Evolutionary conservation across 352 stramenopile genomes (phyloP).

Genomic region (Phytopythium boreale): DNA sequence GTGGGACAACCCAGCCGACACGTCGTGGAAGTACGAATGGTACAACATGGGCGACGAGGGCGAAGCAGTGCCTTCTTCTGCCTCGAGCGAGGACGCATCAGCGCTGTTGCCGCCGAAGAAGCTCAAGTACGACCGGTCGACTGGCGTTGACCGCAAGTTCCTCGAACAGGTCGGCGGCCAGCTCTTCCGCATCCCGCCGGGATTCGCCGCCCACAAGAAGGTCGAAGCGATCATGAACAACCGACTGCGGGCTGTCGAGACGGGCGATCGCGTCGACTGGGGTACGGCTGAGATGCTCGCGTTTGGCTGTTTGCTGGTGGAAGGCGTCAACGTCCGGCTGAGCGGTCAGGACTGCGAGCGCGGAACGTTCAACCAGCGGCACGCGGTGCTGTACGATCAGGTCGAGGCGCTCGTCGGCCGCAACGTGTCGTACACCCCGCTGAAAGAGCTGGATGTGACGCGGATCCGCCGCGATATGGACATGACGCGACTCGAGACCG

Average conservation of each 20-base stretch:
- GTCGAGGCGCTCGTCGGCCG: constrained; percentile 64
- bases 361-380: constrained; percentile 89
- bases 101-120: constrained; percentile 17
- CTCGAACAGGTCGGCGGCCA: constrained; percentile 73
- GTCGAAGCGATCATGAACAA: constrained; percentile 88
- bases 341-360: constrained; percentile 89
- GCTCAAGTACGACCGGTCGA: constrained; percentile 42
- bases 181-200: constrained; percentile 75
- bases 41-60: constrained; percentile 24
- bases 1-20: constrained; percentile 74
- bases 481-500: constrained; percentile 39
- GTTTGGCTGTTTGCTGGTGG: constrained; percentile 79
- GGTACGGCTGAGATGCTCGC: constrained; percentile 86
- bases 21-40: constrained; percentile 65
- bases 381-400: constrained; percentile 89
- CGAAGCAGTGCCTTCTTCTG: not conserved
- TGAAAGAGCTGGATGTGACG: constrained; percentile 81
- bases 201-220: constrained; percentile 84
- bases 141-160: constrained; percentile 69
- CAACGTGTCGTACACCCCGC: constrained; percentile 93
- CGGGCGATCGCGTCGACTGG: constrained; percentile 83
- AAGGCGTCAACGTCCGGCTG: constrained; percentile 81
- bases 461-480: constrained; percentile 39
- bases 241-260: constrained; percentile 71
- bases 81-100: not conserved